Conservation (phyloP, 768 basidiomycete species). For the Boletus tylopilopsis region DNA sequence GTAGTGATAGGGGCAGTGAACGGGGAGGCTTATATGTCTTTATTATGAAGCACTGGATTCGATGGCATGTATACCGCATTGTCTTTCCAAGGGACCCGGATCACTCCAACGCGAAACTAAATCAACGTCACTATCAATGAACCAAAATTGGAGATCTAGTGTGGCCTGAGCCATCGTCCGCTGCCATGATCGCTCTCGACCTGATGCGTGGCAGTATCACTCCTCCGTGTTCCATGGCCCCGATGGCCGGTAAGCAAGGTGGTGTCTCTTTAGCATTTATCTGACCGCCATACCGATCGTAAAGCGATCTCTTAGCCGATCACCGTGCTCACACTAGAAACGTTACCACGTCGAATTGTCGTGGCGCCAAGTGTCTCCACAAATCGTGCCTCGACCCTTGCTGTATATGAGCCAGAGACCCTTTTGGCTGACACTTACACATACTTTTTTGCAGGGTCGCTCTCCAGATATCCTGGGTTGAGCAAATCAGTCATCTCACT, state of each 20-base stretch:
- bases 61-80: constrained; percentile 23
- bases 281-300: constrained; percentile 7
- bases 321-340: constrained; percentile 3
- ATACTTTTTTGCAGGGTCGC: constrained; percentile 1
- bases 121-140: constrained; percentile 17
- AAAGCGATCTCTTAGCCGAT: constrained; percentile 8
- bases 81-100: constrained; percentile 12
- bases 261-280: constrained; percentile 5
- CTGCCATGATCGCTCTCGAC: background rate
- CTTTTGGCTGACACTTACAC: constrained; percentile 2
- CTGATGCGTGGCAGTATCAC: background rate
- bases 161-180: background rate
- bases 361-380: constrained; percentile 23
- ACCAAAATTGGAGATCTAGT: background rate
- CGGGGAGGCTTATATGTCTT: background rate
- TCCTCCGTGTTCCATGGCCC: background rate
- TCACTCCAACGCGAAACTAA: constrained; percentile 16
- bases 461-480: background rate
- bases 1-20: constrained; percentile 8
- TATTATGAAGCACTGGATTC: constrained; percentile 20
- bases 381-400: constrained; percentile 23
- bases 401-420: constrained; percentile 22
- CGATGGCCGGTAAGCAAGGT: background rate
- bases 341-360: constrained; percentile 21
- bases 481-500: background rate